These are phyloP conservation scores for Fragaria vesca DNA, from an alignment of 306 rosid genomes.

Conservation along the genomic window DNA sequence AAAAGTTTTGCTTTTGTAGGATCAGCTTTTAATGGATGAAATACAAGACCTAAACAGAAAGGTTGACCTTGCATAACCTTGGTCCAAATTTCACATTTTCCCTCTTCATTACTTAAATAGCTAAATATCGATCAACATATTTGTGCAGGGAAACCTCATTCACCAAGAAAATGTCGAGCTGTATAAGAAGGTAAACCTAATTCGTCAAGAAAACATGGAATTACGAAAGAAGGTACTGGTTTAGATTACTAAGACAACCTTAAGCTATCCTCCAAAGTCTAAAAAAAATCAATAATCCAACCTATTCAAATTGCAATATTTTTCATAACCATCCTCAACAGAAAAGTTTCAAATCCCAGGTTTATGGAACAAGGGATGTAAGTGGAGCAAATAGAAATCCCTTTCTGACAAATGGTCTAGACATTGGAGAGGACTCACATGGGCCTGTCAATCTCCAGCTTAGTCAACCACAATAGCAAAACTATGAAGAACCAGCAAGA, in stretches of 20 bases:
- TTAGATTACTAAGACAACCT: slow-evolving; percentile 26
- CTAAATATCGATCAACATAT: slow-evolving; percentile 11
- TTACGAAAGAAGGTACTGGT: slow-evolving; percentile 50
- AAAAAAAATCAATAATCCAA: slow-evolving; percentile 12
- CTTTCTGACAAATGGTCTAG: slow-evolving; percentile 44
- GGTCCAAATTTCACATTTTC: slow-evolving; percentile 15
- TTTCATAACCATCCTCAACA: slow-evolving; percentile 40
- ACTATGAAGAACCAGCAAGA: slow-evolving; percentile 39
- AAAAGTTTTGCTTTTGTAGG: slow-evolving; percentile 44
- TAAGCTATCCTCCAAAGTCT: slow-evolving; percentile 21
- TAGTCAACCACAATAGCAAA: slow-evolving; percentile 70
- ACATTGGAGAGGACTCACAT: slow-evolving; percentile 52
- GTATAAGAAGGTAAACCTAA: slow-evolving; percentile 66
- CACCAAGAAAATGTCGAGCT: slow-evolving; percentile 78
- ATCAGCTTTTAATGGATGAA: slow-evolving; percentile 69
- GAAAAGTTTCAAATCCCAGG: slow-evolving; percentile 51
- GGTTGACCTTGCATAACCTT: slow-evolving; percentile 51
- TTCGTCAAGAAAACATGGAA: slow-evolving; percentile 64
- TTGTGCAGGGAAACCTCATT: slow-evolving; percentile 68
- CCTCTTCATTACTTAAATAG: slow-evolving; percentile 7
- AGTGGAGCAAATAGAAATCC: slow-evolving; percentile 41
- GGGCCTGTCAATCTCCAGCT: slow-evolving; percentile 79
- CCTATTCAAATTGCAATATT: slow-evolving; percentile 4
- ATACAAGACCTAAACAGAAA: slow-evolving; percentile 77
- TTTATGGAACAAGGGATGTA: slow-evolving; percentile 60